phyloP scores from a whole-genome alignment of 2,329 filamentous ascomycete genomes.

The Penicillium corylophilum region DNA sequence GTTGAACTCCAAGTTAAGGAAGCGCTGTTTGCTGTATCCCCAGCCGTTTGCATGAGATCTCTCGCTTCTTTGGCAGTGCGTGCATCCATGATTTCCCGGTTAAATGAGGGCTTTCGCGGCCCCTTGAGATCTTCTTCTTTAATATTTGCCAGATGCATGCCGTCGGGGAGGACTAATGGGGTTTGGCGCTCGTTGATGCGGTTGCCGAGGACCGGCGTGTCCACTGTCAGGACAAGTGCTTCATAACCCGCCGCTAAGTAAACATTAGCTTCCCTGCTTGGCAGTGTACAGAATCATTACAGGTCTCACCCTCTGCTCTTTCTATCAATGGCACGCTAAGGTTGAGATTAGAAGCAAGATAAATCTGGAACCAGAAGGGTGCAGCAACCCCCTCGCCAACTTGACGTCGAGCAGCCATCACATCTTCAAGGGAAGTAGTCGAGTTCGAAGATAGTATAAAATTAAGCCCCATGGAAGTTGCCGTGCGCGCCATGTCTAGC shows the following conservation, averaged over 20 bases:
- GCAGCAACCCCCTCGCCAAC: not conserved
- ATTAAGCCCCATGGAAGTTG: not conserved
- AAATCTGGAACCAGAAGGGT: constrained; percentile 8
- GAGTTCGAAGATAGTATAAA: constrained; percentile 5
- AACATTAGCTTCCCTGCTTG: not conserved
- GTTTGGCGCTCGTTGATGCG: constrained; percentile 4
- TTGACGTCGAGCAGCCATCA: not conserved
- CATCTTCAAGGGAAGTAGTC: constrained; percentile 6
- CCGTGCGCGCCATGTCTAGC: not conserved
- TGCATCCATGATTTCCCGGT: constrained; percentile 7
- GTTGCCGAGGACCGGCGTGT: constrained; percentile 6
- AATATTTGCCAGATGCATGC: constrained; percentile 4
- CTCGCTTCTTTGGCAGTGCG: constrained; percentile 1
- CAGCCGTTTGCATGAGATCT: not conserved
- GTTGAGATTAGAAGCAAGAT: not conserved
- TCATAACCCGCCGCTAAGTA: constrained; percentile 5
- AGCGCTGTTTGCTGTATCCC: constrained; percentile 4
- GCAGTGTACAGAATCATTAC: not conserved
- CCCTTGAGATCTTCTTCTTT: not conserved
- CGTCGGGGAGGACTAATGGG: constrained; percentile 7
- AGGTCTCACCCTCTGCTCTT: constrained; percentile 3
- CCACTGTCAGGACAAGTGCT: constrained; percentile 9
- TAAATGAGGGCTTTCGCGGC: constrained; percentile 1
- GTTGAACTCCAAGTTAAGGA: constrained; percentile 6
- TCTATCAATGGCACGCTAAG: constrained; percentile 5